Base-by-base conservation (phyloP, 169 alveolate species). In the Eimeria maxima region DNA sequence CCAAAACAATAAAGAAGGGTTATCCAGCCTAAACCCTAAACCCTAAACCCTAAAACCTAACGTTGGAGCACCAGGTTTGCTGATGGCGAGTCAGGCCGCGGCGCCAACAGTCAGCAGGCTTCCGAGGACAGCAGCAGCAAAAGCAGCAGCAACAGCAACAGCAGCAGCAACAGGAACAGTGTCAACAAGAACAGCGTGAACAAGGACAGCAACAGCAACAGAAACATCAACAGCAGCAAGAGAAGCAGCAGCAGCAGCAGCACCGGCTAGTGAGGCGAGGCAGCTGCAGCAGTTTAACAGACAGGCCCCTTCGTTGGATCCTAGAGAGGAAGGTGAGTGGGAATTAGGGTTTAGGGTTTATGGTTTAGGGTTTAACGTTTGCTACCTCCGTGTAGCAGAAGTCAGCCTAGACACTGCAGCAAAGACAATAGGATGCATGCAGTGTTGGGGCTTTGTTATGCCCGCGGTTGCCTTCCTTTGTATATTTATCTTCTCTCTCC, bases 231-330 rank as follows among this genome's bases (percentile, higher is more conserved):
- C 63, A 53, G 63, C 63, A 67, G n/a, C 78, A 67, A 0, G n/a
- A 67, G 78, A 13, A 67, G 42, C 78, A 67, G 42, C 29, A 67
- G 29, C 44, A 38, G 44, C 86, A 74, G 57, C 86, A n/a, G 53
- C 57, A 74, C 57, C 86, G 53, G 86, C 53, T 74, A 16, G 22
- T 74, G 86, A 29, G 86, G 53, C 29, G 3, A 1, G 86, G 53
- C 55, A 74, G 86, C 86, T 74, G 86, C 4, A 74, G 57, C 44
- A 74, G 86, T 44, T 44, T 74, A 22, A 74, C 86, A 16, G 86
- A 74, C 86, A 74, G 29, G 22, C 86, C 86, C 44, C 86, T 74
- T 8, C 44, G 86, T 24, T 74, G 86, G 86, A 74, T 74, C 24
- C 53, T 74, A 10, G 86, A 74, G 44, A 74, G 86, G 4, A 74